A percentile compares a stretch with the other conserved stretches of the same genome.
phyloP scores from a whole-genome alignment of 768 basidiomycete genomes.

The Termitomyces sp. region DNA sequence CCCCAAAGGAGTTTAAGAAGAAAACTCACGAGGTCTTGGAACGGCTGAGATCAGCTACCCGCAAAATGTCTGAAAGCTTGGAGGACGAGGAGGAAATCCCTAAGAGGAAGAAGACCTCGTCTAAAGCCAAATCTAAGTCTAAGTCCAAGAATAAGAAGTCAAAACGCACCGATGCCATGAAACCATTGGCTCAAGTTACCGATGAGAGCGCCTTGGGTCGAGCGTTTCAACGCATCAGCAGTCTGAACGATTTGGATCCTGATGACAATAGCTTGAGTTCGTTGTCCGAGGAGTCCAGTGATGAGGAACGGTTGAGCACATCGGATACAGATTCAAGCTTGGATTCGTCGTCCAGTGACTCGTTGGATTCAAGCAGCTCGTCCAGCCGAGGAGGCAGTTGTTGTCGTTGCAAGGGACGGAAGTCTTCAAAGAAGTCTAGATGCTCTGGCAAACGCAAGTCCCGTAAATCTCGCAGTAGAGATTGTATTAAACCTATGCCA shows the following conservation, averaged over 20 bases:
- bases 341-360: no score
- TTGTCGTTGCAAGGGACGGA: no score
- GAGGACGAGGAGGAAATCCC: background rate
- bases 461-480: no score
- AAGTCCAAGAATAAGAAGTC: background rate
- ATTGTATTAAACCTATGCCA: background rate
- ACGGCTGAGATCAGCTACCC: fast-evolving
- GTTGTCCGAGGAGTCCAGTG: no score
- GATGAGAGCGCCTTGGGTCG: background rate
- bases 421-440: no score
- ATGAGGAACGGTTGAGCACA: no score
- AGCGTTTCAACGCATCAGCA: background rate
- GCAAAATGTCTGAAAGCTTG: no score
- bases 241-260: background rate
- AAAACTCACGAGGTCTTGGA: background rate
- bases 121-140: background rate
- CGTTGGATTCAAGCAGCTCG: no score
- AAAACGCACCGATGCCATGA: background rate
- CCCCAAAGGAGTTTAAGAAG: background rate
- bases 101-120: no score
- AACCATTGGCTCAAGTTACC: background rate
- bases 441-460: no score
- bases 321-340: no score
- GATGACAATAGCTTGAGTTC: background rate
- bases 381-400: no score